Conservation (phyloP, 2,329 filamentous ascomycete species). For the Harringtonia aguacate region DNA sequence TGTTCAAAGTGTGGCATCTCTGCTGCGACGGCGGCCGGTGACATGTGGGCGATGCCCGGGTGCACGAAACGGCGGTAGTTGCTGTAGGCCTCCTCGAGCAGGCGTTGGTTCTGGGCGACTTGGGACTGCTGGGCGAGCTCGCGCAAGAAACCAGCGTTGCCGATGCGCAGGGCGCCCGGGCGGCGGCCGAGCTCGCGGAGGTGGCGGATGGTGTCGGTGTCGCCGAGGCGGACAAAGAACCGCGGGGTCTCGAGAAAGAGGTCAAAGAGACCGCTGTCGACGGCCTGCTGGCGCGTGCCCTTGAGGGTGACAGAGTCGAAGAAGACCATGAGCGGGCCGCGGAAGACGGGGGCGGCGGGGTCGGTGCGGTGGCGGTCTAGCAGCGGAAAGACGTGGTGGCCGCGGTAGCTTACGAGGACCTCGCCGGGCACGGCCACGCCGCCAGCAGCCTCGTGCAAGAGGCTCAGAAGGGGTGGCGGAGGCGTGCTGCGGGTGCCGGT, state of each 20-base stretch:
- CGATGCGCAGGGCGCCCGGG: background rate
- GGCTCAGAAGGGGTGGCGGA: background rate
- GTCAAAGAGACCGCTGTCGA: constrained; percentile 8
- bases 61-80: background rate
- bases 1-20: constrained; percentile 6
- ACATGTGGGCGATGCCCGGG: no score
- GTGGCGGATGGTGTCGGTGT: constrained; percentile 1
- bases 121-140: constrained; percentile 1
- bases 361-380: background rate
- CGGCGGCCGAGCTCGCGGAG: background rate
- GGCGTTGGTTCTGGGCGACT: background rate
- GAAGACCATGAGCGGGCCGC: constrained; percentile 5
- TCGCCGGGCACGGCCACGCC: constrained; percentile 3
- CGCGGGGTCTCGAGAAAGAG: constrained; percentile 1
- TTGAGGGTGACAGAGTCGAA: constrained; percentile 5
- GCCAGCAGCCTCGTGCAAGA: background rate
- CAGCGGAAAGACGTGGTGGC: constrained; percentile 1
- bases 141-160: constrained; percentile 5
- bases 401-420: background rate
- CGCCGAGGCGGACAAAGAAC: constrained; percentile 5
- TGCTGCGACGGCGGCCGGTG: no score
- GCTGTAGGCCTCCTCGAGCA: constrained; percentile 3
- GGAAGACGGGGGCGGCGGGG: background rate
- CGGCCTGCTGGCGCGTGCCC: constrained; percentile 3
- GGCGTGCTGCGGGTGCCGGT: background rate